Base-by-base conservation (phyloP, 768 basidiomycete genomes). In the Crucibulum laeve region DNA sequence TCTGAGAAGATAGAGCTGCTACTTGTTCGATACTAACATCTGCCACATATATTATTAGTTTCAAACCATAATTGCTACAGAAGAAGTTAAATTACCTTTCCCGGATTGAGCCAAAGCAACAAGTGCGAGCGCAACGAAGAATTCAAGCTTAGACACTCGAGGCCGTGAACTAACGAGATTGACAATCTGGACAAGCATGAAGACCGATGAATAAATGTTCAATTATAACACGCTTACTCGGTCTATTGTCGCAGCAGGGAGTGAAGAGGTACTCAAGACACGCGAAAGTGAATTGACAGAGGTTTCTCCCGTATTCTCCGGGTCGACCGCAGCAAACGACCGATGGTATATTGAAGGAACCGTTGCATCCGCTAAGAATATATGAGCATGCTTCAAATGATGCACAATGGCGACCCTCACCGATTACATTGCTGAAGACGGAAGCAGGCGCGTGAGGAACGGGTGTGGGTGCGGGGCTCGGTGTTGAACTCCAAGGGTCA, bases 71-170 rank as follows among this genome's bases (percentile, higher is more conserved):
- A 19, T 38, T 28, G 21, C 15, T 21, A 34, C 21, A 23, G 47
- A 43, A 48, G 40, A 35, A 25, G 2, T 6, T n/a, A 28, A 53
- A 64, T 19, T 44, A 87, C 89, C 89, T 76, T 84, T 82, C 3
- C 81, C 84, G 4, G 79, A 68, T 62, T 97, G 93, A 4, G 89
- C 90, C 3, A 95, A 69, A 2, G 90, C 89, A 35, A 89, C 90
- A 11, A 97, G 72, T 8, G 89, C 91, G 19, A 97, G 64, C 7
- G 91, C 89, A 8, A 94, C 88, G 59, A 88, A 94, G 69, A 95
- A 94, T 58, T 97, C 93, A 44, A 85, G 79, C 52, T 82, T 89
- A 5, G 90, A 89, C 26, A 97, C 86, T 40, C 84, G 75, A 34
- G 87, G 75, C 46, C 77, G 76, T 25, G 84, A 83, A 63, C 87